Conservation (phyloP, 1,284 basidiomycete species). For the Apiotrichum sp. region DNA sequence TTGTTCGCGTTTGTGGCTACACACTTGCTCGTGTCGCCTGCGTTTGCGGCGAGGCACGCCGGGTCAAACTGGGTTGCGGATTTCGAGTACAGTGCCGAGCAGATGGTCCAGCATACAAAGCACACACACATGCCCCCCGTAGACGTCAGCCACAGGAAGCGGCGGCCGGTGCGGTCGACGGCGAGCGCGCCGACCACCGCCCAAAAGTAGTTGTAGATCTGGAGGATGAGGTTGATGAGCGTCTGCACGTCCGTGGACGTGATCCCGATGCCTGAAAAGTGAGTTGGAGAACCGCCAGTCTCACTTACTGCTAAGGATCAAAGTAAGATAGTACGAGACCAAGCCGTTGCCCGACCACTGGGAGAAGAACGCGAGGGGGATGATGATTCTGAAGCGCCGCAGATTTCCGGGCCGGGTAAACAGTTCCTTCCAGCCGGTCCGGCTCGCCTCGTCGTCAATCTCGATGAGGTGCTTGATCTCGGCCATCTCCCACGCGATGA, state of each 20-base stretch:
- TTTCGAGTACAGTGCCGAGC: constrained; percentile 55
- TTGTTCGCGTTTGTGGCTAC: constrained; percentile 13
- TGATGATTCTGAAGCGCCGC: constrained; percentile 30
- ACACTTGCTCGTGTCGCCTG: constrained; percentile 52
- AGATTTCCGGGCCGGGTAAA: constrained; percentile 20
- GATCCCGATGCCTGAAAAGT: constrained; percentile 55
- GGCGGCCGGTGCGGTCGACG: constrained; percentile 40
- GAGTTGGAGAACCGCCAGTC: too few relatives aligned
- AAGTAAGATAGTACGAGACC: constrained; percentile 57
- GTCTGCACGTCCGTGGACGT: constrained; percentile 57
- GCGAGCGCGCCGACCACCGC: constrained; percentile 27
- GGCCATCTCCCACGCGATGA: constrained; percentile 39
- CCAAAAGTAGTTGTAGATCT: constrained; percentile 18
- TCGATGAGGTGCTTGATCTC: constrained; percentile 43
- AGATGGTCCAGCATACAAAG: constrained; percentile 59
- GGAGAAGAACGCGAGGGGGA: constrained; percentile 36
- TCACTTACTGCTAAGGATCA: constrained; percentile 55
- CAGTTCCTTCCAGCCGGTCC: constrained; percentile 48
- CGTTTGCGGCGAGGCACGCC: constrained; percentile 3
- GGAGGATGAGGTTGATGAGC: constrained; percentile 54
- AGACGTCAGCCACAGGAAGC: constrained; percentile 22
- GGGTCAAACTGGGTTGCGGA: constrained; percentile 20
- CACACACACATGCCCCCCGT: constrained; percentile 51
- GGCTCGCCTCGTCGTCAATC: constrained; percentile 15
- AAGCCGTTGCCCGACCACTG: constrained; percentile 32